phyloP scores from a whole-genome alignment of 2,329 filamentous ascomycete genomes.

The Cytospora mali region DNA sequence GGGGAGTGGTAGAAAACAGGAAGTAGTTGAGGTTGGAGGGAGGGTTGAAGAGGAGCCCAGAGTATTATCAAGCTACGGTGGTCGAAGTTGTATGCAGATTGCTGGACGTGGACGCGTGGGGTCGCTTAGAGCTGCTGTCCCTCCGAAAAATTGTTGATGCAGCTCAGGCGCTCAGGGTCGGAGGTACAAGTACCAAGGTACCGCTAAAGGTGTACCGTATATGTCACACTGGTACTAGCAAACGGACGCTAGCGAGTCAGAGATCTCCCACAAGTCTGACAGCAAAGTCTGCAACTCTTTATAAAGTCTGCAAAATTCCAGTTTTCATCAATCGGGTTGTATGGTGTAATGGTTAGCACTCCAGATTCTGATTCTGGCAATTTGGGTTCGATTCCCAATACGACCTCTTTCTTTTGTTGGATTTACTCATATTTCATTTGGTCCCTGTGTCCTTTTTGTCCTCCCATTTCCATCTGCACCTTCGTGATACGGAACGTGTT shows the following conservation, averaged over 20 bases:
- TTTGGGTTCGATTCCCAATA: conserved; percentile 1
- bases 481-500: too few relatives aligned
- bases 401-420: neutral
- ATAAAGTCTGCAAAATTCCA: neutral
- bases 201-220: neutral
- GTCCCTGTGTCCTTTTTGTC: neutral
- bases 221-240: too few relatives aligned
- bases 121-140: conserved; percentile 21
- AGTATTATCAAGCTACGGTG: conserved; percentile 5
- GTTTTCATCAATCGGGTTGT: neutral
- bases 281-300: neutral
- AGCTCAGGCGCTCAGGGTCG: conserved; percentile 13
- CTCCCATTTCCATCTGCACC: too few relatives aligned
- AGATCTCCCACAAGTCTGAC: neutral
- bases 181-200: conserved; percentile 8
- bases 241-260: neutral
- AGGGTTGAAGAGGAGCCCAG: conserved; percentile 9
- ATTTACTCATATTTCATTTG: too few relatives aligned
- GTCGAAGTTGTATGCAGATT: conserved; percentile 17
- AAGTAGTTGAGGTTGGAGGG: neutral
- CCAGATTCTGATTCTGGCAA: neutral
- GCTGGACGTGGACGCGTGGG: conserved; percentile 24
- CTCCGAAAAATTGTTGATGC: conserved; percentile 20
- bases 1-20: neutral
- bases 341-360: conserved; percentile 1